Evolutionary conservation across 495 filamentous ascomycete species (phyloP).

Genomic region (Amphirosellinia nigrospora): DNA sequence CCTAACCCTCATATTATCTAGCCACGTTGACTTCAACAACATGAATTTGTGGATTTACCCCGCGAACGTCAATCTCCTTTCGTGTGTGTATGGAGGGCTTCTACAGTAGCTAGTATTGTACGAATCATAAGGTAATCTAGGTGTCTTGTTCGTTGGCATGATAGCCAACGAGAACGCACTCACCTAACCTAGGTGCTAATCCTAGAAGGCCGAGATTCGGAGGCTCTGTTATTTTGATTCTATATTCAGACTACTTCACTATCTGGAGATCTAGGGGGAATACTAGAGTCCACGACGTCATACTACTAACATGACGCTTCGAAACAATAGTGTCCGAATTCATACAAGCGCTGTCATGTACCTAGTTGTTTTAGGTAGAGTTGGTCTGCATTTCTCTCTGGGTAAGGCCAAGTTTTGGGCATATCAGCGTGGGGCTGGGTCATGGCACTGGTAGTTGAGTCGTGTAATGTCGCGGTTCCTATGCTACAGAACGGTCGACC

Average conservation of each 20-base stretch:
- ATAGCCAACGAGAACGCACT: not conserved
- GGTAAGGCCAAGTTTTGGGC: not conserved
- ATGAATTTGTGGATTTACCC: not conserved
- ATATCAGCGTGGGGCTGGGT: not conserved
- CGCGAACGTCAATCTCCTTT: not conserved
- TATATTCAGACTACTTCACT: not conserved
- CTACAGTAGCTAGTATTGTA: slow-evolving; percentile 8
- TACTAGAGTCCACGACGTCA: not conserved
- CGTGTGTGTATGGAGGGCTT: not conserved
- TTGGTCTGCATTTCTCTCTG: not conserved
- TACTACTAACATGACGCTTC: not conserved
- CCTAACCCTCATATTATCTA: not conserved
- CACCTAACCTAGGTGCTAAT: not conserved
- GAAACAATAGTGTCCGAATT: not conserved
- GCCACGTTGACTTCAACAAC: not conserved
- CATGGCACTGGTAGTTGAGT: not conserved
- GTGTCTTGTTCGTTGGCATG: not conserved
- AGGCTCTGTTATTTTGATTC: slow-evolving; percentile 1
- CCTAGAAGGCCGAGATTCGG: not conserved
- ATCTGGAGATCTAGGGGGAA: not conserved
- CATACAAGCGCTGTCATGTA: not conserved
- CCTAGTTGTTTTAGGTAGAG: not conserved
- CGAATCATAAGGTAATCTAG: not conserved
- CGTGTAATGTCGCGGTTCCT: not conserved
- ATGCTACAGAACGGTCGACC: not conserved